Conservation (phyloP, 495 filamentous ascomycete genomes). For the Baudoinia panamericana region DNA sequence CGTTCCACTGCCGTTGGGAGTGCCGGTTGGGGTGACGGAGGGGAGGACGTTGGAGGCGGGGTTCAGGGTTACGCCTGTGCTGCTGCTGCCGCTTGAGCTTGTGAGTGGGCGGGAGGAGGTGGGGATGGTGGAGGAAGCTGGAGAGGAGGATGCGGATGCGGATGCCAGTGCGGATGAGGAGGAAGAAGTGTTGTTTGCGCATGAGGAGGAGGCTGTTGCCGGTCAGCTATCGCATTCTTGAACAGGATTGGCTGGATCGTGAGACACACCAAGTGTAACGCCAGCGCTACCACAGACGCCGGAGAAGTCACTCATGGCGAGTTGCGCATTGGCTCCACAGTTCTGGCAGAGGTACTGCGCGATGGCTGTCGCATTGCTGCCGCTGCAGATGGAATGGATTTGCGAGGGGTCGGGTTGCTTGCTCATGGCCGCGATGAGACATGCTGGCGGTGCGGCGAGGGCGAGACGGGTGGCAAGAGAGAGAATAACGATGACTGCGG, state of each 20-base stretch:
- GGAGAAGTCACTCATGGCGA: constrained; percentile 23
- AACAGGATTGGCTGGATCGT: neutral
- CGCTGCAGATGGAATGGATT: constrained; percentile 23
- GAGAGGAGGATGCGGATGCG: neutral
- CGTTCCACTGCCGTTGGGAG: constrained; percentile 2
- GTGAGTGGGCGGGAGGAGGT: neutral
- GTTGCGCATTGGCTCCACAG: constrained; percentile 20
- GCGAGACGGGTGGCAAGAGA: constrained; percentile 24
- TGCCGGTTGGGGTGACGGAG: neutral
- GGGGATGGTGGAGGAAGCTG: neutral
- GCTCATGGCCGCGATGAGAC: constrained; percentile 32
- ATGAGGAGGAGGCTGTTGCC: no score
- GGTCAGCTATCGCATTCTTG: neutral
- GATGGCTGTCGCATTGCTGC: constrained; percentile 19
- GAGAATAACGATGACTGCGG: neutral
- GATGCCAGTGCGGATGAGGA: constrained; percentile 3
- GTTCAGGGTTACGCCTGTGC: neutral
- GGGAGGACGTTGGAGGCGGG: neutral
- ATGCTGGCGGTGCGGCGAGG: constrained; percentile 30
- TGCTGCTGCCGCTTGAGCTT: neutral
- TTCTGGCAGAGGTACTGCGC: constrained; percentile 20
- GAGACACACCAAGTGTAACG: constrained; percentile 26
- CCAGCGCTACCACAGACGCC: constrained; percentile 23
- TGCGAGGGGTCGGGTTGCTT: constrained; percentile 28
- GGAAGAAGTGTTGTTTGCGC: constrained; percentile 3